Evolutionary conservation across 495 filamentous ascomycete species (phyloP).

Genomic region (Wilcoxina mikolae): DNA sequence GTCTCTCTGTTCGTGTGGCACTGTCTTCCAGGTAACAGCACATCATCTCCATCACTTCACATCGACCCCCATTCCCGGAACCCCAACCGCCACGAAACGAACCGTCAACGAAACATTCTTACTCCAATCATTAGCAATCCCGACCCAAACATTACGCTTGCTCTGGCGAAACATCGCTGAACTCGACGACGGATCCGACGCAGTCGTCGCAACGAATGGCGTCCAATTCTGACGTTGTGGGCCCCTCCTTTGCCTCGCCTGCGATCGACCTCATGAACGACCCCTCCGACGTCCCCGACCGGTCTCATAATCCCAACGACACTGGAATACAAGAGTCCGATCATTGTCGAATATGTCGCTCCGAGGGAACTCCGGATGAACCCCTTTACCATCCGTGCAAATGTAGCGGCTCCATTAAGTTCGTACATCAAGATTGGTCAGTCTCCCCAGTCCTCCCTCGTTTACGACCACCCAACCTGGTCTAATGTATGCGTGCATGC

Average conservation of each 20-base stretch:
- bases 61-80: conserved; percentile 25
- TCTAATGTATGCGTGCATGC: conserved; percentile 10
- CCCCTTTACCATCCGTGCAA: conserved; percentile 95
- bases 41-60: conserved; percentile 7
- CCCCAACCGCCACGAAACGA: no score
- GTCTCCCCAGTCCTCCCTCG: background rate
- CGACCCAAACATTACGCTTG: no score
- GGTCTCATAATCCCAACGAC: conserved; percentile 19
- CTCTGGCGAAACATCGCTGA: no score
- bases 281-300: conserved; percentile 36
- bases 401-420: conserved; percentile 96
- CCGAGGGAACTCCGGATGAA: conserved; percentile 69
- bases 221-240: conserved; percentile 11
- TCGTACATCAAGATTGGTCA: conserved; percentile 82
- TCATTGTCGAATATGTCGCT: conserved; percentile 89
- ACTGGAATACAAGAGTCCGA: conserved; percentile 40
- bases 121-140: no score
- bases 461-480: background rate
- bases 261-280: conserved; percentile 54
- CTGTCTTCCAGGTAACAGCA: background rate
- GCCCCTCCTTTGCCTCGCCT: background rate
- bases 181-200: conserved; percentile 20
- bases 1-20: no score
- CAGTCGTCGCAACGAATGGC: conserved; percentile 11
- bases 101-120: no score